phyloP scores from a whole-genome alignment of 768 basidiomycete species.

The Heimioporus sp. region DNA sequence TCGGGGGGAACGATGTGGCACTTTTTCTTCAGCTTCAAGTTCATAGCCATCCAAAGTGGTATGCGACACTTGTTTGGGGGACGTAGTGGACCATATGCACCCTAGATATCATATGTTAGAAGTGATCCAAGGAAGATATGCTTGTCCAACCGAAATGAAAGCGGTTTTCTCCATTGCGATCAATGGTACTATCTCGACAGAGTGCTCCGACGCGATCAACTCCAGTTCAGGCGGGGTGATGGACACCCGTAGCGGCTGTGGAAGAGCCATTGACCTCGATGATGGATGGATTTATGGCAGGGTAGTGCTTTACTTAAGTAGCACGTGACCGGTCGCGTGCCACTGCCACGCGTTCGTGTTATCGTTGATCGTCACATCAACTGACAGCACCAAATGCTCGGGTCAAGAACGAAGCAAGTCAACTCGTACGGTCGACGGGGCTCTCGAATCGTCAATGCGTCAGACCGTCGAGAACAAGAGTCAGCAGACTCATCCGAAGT shows the following conservation, averaged over 20 bases:
- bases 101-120: constrained; percentile 45
- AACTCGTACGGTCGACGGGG: constrained; percentile 63
- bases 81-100: constrained; percentile 87
- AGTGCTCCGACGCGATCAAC: constrained; percentile 80
- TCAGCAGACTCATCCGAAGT: constrained; percentile 30
- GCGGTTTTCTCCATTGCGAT: constrained; percentile 90
- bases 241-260: constrained; percentile 63
- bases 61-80: constrained; percentile 83
- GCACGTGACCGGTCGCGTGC: constrained; percentile 23
- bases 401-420: constrained; percentile 62
- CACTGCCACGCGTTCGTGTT: not conserved
- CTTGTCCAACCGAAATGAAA: constrained; percentile 74
- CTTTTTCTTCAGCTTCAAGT: constrained; percentile 92
- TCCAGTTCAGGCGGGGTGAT: constrained; percentile 85
- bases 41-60: constrained; percentile 96
- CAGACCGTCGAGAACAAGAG: constrained; percentile 30
- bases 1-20: constrained; percentile 88
- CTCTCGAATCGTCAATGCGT: constrained; percentile 55
- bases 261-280: constrained; percentile 64
- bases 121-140: constrained; percentile 6
- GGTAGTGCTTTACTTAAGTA: too few species aligned
- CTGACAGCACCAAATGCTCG: constrained; percentile 34
- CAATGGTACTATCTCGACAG: constrained; percentile 83
- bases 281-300: too few species aligned
- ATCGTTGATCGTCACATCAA: not conserved